Percentiles rank a stretch among this genome's conserved stretches.
Evolutionary conservation across 2,329 filamentous ascomycete genomes (phyloP).

Genomic region (Calonectria henricotiae): DNA sequence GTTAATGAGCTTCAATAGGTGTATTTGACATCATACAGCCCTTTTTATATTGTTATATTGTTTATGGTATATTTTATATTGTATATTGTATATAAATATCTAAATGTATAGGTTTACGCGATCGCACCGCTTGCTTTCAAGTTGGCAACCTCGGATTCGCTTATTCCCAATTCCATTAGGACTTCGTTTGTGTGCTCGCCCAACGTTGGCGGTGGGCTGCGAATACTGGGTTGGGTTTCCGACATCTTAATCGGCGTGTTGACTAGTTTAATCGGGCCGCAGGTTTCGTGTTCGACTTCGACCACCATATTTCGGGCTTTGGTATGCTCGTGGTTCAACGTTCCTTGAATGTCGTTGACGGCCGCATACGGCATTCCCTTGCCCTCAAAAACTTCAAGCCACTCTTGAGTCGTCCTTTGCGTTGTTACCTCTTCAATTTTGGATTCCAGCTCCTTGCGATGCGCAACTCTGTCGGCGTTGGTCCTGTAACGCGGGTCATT

Average conservation of each 20-base stretch:
- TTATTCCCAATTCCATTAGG: slow-evolving; percentile 75
- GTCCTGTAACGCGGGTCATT: slow-evolving; percentile 72
- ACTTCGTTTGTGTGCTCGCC: slow-evolving; percentile 91
- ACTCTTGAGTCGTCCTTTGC: slow-evolving; percentile 87
- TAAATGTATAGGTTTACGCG: slow-evolving; percentile 56
- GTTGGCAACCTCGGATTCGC: slow-evolving; percentile 71
- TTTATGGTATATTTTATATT: too few relatives aligned
- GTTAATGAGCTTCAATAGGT: too few relatives aligned
- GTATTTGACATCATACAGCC: neutral
- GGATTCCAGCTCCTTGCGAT: slow-evolving; percentile 84
- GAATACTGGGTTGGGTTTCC: slow-evolving; percentile 82
- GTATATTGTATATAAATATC: neutral
- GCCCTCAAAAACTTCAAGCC: slow-evolving; percentile 90
- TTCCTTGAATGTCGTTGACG: slow-evolving; percentile 91
- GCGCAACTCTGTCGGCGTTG: slow-evolving; percentile 76
- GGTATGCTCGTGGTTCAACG: slow-evolving; percentile 89
- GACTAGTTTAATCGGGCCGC: slow-evolving; percentile 90
- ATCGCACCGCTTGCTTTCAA: slow-evolving; percentile 80
- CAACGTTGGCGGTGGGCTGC: slow-evolving; percentile 85
- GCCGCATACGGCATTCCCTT: slow-evolving; percentile 93
- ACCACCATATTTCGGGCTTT: slow-evolving; percentile 90
- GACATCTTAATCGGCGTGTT: slow-evolving; percentile 98
- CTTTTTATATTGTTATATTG: neutral
- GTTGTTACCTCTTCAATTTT: slow-evolving; percentile 84
- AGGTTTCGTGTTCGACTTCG: slow-evolving; percentile 86